Conservation (phyloP, 768 basidiomycete species). For the Mycena latifolia region DNA sequence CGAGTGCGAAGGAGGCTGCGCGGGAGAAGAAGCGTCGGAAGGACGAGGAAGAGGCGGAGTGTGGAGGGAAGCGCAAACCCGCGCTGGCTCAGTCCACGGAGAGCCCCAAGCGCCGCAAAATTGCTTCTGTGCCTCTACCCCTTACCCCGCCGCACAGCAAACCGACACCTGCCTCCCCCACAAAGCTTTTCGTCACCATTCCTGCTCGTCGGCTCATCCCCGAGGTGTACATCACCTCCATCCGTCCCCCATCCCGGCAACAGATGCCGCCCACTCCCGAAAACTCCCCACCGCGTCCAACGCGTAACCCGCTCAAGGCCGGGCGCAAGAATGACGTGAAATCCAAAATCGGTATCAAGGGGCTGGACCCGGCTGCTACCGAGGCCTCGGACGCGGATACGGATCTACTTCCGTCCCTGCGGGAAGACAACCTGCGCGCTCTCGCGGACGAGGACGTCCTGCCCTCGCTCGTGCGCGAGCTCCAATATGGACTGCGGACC, state of each 20-base stretch:
- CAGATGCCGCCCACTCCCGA: slow-evolving; percentile 19
- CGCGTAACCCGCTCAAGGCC: slow-evolving; percentile 2
- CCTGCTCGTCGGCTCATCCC: slow-evolving; percentile 27
- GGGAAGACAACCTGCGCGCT: not conserved
- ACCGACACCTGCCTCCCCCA: slow-evolving; percentile 6
- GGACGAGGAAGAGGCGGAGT: slow-evolving; percentile 59
- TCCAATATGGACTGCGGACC: slow-evolving; percentile 26
- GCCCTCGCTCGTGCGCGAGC: slow-evolving; percentile 18
- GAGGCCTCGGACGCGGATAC: not conserved
- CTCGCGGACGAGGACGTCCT: not conserved
- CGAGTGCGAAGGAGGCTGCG: slow-evolving; percentile 64
- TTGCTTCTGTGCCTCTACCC: slow-evolving; percentile 2
- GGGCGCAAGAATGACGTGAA: not conserved
- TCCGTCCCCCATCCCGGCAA: slow-evolving; percentile 1
- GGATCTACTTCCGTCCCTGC: slow-evolving; percentile 1
- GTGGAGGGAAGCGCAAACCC: slow-evolving; percentile 34
- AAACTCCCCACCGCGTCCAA: slow-evolving; percentile 22
- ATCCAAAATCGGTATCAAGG: slow-evolving; percentile 1
- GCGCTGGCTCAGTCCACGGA: not conserved
- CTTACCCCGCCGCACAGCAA: slow-evolving; percentile 24
- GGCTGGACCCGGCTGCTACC: not conserved
- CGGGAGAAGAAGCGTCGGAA: slow-evolving; percentile 65
- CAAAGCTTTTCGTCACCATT: slow-evolving; percentile 24
- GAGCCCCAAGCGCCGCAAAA: slow-evolving; percentile 31
- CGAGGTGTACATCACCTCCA: slow-evolving; percentile 29